Evolutionary conservation across 768 basidiomycete species (phyloP), one percentile per base, ranked within the genome.

Genomic region (Kwoniella dendrophila): DNA sequence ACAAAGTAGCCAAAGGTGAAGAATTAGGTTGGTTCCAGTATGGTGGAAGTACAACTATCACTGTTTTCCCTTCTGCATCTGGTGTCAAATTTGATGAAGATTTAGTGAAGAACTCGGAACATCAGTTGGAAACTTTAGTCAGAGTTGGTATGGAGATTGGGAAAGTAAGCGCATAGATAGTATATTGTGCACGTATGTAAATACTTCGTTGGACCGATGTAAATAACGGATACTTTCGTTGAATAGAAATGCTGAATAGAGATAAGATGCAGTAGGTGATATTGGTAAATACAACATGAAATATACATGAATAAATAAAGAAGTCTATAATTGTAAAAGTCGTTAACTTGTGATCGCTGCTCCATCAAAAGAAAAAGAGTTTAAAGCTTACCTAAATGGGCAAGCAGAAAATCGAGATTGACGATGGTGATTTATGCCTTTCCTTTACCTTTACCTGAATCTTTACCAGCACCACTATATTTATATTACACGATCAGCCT

Each of bases 11-110:
- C 76, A 81, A 83, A 61, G 82, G 83, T 8, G 79, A 83, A 44
- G 78, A 75, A 44, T 78, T 90, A 14, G 82, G 85, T 48, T 85
- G 85, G 59, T 89, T 88, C 66, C 73, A 44, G 27, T 90, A 90
- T 71, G 90, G 89, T 0, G 89, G 89, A n/a, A 88, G 87, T 67
- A 90, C 89, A 1, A 65, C 86, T 32, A 83, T 89, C 29, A 81
- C 75, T 20, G 72, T 89, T 18, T 88, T 88, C 77, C 86, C 87
- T 2, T 79, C 79, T 32, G 83, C 83, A 24, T 70, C 83, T 3
- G 83, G 73, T 0, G 53, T 76, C 10, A 40, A 43, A 24, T 79
- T 78, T 57, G 88, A 90, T 66, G 76, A 82, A 4, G 89, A 91
- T 74, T 73, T 91, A 49, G 65, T 85, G 27, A 63, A 72, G 38